These are phyloP conservation scores for Cladosporium colombiae DNA, from an alignment of 2,329 filamentous ascomycete genomes.

Conservation along the genomic window DNA sequence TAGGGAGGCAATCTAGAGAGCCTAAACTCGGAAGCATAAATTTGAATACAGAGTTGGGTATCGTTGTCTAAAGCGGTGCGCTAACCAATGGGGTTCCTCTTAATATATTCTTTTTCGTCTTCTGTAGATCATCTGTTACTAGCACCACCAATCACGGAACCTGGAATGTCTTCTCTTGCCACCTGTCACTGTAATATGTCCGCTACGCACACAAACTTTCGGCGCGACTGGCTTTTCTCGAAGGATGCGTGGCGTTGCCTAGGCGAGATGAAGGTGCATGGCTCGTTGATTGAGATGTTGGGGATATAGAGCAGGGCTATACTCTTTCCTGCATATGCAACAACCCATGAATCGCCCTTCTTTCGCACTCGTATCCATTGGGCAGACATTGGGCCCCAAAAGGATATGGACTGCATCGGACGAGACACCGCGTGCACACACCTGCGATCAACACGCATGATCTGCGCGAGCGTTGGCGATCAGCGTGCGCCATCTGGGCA, in stretches of 20 bases:
- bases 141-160: not conserved
- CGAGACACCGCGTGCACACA: not conserved
- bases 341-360: not conserved
- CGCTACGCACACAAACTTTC: not conserved
- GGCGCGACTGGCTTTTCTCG: not conserved
- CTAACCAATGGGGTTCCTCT: not conserved
- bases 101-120: not conserved
- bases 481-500: constrained; percentile 11
- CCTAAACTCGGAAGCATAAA: not conserved
- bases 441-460: constrained; percentile 6
- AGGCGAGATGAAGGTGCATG: not conserved
- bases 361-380: constrained; percentile 6
- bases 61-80: not conserved
- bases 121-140: not conserved
- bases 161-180: not conserved
- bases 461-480: constrained; percentile 9
- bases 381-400: constrained; percentile 6
- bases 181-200: not conserved
- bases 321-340: constrained; percentile 7
- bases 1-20: not conserved
- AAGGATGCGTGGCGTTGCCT: constrained; percentile 3
- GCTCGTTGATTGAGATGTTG: not conserved
- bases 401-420: not conserved
- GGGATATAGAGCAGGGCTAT: constrained; percentile 6
- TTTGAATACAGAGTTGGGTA: not conserved